Percentiles rank a stretch among this genome's conserved stretches.
phyloP scores from a whole-genome alignment of 2,329 filamentous ascomycete species.

The Cercospora citrullina region DNA sequence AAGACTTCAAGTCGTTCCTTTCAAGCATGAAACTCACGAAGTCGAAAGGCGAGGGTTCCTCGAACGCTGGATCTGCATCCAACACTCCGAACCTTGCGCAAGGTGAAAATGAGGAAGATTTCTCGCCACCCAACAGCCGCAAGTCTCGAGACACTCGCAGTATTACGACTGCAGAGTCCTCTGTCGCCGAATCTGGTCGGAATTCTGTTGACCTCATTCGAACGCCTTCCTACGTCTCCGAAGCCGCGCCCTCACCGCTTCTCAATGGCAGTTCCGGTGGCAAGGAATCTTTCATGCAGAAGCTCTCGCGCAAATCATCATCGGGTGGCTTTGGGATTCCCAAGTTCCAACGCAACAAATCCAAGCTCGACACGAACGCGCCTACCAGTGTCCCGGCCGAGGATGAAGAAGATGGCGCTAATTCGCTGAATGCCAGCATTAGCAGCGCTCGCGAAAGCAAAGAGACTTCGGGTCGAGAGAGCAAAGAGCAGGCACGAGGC shows the following conservation, averaged over 20 bases:
- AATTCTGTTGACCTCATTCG: conserved; percentile 34
- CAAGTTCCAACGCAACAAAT: conserved; percentile 42
- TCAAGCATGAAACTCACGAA: conserved; percentile 42
- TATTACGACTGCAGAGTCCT: conserved; percentile 38
- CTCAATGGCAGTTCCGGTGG: conserved; percentile 36
- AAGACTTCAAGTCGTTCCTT: conserved; percentile 77
- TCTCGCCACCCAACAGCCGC: conserved; percentile 41
- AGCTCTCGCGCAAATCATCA: conserved; percentile 50
- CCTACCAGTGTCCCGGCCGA: conserved; percentile 35
- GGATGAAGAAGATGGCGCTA: conserved; percentile 41
- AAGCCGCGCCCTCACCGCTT: conserved; percentile 42
- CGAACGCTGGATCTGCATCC: conserved; percentile 24
- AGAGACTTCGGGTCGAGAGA: conserved; percentile 34
- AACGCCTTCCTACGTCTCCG: conserved; percentile 42
- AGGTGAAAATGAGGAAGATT: conserved; percentile 36
- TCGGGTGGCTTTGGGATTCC: conserved; percentile 47
- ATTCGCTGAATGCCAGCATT: conserved; percentile 33
- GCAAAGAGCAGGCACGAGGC: conserved; percentile 40
- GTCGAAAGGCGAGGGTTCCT: conserved; percentile 31
- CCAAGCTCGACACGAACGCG: conserved; percentile 32
- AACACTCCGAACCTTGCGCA: conserved; percentile 26
- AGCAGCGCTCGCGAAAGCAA: conserved; percentile 38
- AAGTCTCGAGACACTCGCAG: conserved; percentile 46
- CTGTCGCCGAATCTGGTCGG: conserved; percentile 33
- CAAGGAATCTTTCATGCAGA: conserved; percentile 53